A percentile compares a stretch with the other conserved stretches of the same genome.
Evolutionary conservation across 2,329 filamentous ascomycete genomes (phyloP).

Genomic region (Talaromyces sp.): DNA sequence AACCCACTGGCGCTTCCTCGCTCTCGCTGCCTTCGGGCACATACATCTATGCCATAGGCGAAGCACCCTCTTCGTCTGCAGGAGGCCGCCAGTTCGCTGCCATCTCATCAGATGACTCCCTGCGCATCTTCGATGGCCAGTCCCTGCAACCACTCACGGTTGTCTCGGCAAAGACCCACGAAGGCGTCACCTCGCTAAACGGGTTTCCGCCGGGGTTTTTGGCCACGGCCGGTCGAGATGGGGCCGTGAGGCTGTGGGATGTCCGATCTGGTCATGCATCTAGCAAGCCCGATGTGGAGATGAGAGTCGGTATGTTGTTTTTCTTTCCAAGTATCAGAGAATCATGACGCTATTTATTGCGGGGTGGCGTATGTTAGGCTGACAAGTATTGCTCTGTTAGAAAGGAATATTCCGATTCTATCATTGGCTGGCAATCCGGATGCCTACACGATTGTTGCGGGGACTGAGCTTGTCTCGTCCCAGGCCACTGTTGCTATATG

Average conservation of each 20-base stretch:
- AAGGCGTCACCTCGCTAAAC: conserved; percentile 34
- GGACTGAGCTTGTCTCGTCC: conserved; percentile 48
- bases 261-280: conserved; percentile 24
- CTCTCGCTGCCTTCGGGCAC: conserved; percentile 33
- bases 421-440: conserved; percentile 46
- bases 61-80: conserved; percentile 15
- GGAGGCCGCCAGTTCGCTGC: conserved; percentile 28
- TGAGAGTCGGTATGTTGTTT: conserved; percentile 26
- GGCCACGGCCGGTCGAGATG: conserved; percentile 37
- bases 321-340: neutral
- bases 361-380: neutral
- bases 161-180: conserved; percentile 25
- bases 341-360: neutral
- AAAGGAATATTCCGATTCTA: conserved; percentile 47
- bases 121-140: conserved; percentile 36
- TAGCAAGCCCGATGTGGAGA: conserved; percentile 23
- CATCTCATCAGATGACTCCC: conserved; percentile 43
- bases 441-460: conserved; percentile 48
- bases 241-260: conserved; percentile 39
- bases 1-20: conserved; percentile 28
- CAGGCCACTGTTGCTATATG: conserved; percentile 40
- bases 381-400: conserved; percentile 22
- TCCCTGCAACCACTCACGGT: conserved; percentile 27
- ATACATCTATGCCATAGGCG: conserved; percentile 39
- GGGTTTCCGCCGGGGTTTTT: conserved; percentile 22